Evolutionary conservation across 2,329 filamentous ascomycete genomes (phyloP).

Genomic region (Pseudocercospora crystallina): DNA sequence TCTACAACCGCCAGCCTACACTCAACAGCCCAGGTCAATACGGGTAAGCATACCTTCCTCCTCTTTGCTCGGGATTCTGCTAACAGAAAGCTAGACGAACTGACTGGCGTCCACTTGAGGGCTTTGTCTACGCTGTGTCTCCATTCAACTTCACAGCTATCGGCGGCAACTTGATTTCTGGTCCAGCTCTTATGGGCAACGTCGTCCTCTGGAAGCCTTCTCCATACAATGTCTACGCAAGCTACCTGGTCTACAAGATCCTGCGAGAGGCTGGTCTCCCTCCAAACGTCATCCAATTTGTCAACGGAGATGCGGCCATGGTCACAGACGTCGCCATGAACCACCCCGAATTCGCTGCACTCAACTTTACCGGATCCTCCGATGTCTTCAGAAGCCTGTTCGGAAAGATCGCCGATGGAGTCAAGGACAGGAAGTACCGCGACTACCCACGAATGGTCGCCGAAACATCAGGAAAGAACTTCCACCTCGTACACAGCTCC

Average conservation of each 20-base stretch:
- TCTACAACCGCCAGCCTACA: conserved; percentile 80
- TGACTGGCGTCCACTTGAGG: conserved; percentile 85
- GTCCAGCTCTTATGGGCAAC: conserved; percentile 85
- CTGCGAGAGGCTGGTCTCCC: conserved; percentile 89
- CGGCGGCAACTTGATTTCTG: conserved; percentile 76
- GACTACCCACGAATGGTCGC: conserved; percentile 85
- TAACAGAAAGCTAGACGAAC: conserved; percentile 50
- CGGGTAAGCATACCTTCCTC: conserved; percentile 52
- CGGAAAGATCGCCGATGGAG: conserved; percentile 76
- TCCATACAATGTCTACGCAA: conserved; percentile 77
- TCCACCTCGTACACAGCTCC: conserved; percentile 74
- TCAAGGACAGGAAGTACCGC: conserved; percentile 75
- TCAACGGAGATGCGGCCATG: conserved; percentile 80
- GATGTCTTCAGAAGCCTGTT: conserved; percentile 85
- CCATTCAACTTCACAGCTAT: conserved; percentile 98
- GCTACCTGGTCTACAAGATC: conserved; percentile 85
- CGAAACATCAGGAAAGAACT: conserved; percentile 91
- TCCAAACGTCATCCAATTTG: conserved; percentile 83
- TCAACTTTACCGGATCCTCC: conserved; percentile 92
- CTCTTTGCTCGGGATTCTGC: too few species aligned
- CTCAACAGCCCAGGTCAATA: conserved; percentile 81
- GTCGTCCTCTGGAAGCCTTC: conserved; percentile 95
- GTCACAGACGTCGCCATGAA: conserved; percentile 74
- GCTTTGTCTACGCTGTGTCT: conserved; percentile 89
- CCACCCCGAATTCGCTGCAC: conserved; percentile 76